Base-by-base conservation (phyloP, 371 early-diverging fungal genomes). In the Mucor indicus region DNA sequence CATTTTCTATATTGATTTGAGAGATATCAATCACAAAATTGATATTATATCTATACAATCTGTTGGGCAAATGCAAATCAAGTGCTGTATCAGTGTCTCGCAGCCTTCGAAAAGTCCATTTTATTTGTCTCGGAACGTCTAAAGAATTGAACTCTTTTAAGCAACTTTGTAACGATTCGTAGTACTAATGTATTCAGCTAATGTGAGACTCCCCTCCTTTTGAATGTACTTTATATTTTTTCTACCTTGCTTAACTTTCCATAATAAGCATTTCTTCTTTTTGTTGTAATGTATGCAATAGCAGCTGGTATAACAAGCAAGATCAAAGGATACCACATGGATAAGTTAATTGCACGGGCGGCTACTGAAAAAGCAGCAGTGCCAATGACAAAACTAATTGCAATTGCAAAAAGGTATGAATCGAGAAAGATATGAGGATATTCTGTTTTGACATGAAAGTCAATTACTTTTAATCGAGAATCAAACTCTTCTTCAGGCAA, bases 391-490 rank as follows among this genome's bases (percentile, higher is more conserved):
- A 72, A 41, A 12, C 38, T 13, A 7, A 65, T 50, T 6, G 72
- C 65, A 5, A 36, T 20, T 15, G 58, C n/a, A 40, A 72, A 72
- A 25, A 67, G 43, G 31, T 65, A 65, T 1, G 63, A 62, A 17
- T 72, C 68, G 11, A 63, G 36, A 53, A 60, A 65, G 29, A 68
- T 33, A 44, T 65, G 60, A 4, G 72, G 72, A 21, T 55, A 72
- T 37, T 50, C 51, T 15, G 25, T 50, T 4, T 44, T 31, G 22
- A 63, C 48, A 51, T 67, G 50, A n/a, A 47, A 15, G 9, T 61
- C 38, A 21, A 72, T 53, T 11, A 55, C 29, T 13, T 36, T 36
- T 35, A 68, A 32, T 22, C 68, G 51, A 9, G 50, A 24, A 10
- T 60, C 31, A 31, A 72, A 65, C 9, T 50, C 22, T 19, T 67